A percentile compares a stretch with the other conserved stretches of the same genome.
These are phyloP conservation scores for Chalciporus sp. DNA, from an alignment of 1,284 basidiomycete genomes.

Conservation along the genomic window DNA sequence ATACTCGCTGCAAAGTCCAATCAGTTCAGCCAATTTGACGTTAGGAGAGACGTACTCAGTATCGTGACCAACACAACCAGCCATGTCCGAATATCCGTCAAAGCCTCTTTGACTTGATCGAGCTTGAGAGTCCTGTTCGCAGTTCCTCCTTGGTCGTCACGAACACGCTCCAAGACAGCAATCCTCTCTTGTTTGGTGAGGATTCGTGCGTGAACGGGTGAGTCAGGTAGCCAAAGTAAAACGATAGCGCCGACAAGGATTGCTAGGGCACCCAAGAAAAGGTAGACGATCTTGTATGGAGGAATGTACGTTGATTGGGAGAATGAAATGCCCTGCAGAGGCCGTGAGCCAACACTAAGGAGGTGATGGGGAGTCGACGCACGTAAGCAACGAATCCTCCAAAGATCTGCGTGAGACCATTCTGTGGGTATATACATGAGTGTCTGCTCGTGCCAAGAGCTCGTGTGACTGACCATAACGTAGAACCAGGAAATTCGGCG, in stretches of 20 bases:
- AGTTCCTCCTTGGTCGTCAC: constrained; percentile 66
- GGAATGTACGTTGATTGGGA: constrained; percentile 48
- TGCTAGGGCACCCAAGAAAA: constrained; percentile 62
- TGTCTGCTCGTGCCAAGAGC: not conserved
- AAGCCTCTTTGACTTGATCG: constrained; percentile 59
- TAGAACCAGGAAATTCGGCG: constrained; percentile 63
- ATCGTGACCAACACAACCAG: constrained; percentile 60
- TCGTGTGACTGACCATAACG: constrained; percentile 50
- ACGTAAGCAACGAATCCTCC: constrained; percentile 71
- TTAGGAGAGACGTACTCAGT: constrained; percentile 46
- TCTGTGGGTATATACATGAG: constrained; percentile 36
- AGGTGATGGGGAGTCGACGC: constrained; percentile 11
- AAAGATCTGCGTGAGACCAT: constrained; percentile 62
- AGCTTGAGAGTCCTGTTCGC: constrained; percentile 64
- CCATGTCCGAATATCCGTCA: constrained; percentile 65
- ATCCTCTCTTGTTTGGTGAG: constrained; percentile 63
- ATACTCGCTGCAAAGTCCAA: constrained; percentile 48
- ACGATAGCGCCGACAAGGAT: constrained; percentile 60
- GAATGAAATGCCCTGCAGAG: constrained; percentile 56
- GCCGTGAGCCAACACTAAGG: not conserved
- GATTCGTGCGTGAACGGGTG: constrained; percentile 60
- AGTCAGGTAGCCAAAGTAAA: constrained; percentile 65
- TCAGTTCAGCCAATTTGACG: constrained; percentile 11
- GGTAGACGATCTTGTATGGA: constrained; percentile 65
- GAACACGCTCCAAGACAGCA: constrained; percentile 67